Evolutionary conservation across 2,329 filamentous ascomycete species (phyloP).

Genomic region (Chaetomiaceae sp.): DNA sequence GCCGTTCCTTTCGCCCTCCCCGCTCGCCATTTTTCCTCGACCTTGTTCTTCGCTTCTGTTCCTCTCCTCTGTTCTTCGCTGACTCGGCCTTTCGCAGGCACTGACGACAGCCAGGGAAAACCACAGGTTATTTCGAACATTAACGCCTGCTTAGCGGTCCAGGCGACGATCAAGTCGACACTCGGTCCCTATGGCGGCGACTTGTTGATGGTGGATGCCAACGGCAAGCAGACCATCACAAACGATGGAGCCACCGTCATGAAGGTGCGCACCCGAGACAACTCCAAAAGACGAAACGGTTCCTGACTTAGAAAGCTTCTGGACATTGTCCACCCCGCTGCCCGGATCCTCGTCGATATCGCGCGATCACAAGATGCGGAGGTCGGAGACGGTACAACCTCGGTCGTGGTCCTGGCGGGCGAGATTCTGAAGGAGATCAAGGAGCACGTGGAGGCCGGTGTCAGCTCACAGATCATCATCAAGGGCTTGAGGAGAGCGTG

Average conservation of each 20-base stretch:
- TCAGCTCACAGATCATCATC: slow-evolving; percentile 96
- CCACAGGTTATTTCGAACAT: slow-evolving; percentile 97
- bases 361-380: slow-evolving; percentile 98
- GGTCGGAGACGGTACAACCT: slow-evolving; percentile 96
- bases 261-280: slow-evolving; percentile 60
- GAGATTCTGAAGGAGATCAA: slow-evolving; percentile 97
- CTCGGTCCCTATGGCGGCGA: slow-evolving; percentile 96
- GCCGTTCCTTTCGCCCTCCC: no score
- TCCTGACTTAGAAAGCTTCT: slow-evolving; percentile 60
- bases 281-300: background rate
- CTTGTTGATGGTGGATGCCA: slow-evolving; percentile 89
- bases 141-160: slow-evolving; percentile 94
- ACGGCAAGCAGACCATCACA: slow-evolving; percentile 94
- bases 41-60: no score
- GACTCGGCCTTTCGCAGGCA: slow-evolving; percentile 49
- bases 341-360: slow-evolving; percentile 95
- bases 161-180: slow-evolving; percentile 92
- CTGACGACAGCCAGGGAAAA: slow-evolving; percentile 94
- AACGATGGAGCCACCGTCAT: slow-evolving; percentile 99
- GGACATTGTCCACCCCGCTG: slow-evolving; percentile 96
- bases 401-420: slow-evolving; percentile 93
- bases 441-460: slow-evolving; percentile 92
- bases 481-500: slow-evolving; percentile 89
- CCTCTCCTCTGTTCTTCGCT: slow-evolving; percentile 18
- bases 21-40: no score